Percentiles rank a stretch among this genome's conserved stretches.
phyloP scores from a whole-genome alignment of 805 yeast genomes.

The Geotrichum ghanense region DNA sequence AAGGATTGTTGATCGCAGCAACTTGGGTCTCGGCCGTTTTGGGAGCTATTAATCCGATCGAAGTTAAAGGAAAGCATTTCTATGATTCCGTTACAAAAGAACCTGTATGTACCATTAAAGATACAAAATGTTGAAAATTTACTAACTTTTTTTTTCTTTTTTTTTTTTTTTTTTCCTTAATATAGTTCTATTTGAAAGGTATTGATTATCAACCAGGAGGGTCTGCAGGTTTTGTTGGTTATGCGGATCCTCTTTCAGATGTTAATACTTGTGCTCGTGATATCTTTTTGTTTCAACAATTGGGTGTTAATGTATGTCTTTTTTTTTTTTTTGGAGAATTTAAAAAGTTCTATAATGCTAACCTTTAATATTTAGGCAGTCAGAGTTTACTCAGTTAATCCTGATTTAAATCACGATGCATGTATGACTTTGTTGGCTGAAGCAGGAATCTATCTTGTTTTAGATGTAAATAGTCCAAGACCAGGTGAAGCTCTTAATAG shows the following conservation, averaged over 20 bases:
- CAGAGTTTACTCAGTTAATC: conserved; percentile 78
- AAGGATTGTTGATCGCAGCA: too few species aligned
- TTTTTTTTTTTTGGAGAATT: neutral
- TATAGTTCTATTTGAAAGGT: conserved; percentile 71
- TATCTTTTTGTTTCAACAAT: conserved; percentile 62
- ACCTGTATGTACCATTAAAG: conserved; percentile 37
- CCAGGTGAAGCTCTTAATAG: conserved; percentile 71
- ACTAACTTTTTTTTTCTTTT: conserved; percentile 33
- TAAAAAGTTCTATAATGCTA: conserved; percentile 4
- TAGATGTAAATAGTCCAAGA: conserved; percentile 86
- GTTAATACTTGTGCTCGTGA: conserved; percentile 69
- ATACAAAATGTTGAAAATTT: conserved; percentile 9
- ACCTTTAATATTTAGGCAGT: conserved; percentile 34
- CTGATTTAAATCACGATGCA: conserved; percentile 68
- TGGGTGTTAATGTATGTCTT: conserved; percentile 53
- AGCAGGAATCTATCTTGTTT: conserved; percentile 83
- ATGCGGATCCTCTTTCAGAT: conserved; percentile 67
- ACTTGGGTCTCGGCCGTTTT: too few species aligned
- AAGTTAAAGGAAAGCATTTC: conserved; percentile 58
- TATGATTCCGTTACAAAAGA: conserved; percentile 61
- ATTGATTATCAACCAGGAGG: conserved; percentile 97
- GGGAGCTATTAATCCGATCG: conserved; percentile 57
- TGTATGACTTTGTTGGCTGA: conserved; percentile 88
- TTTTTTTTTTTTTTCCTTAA: neutral
- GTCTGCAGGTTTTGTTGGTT: conserved; percentile 50